Percentiles rank a stretch among this genome's conserved stretches.
These are phyloP conservation scores for Blastocystis sp. DNA, from an alignment of 352 stramenopile genomes.

Conservation along the genomic window DNA sequence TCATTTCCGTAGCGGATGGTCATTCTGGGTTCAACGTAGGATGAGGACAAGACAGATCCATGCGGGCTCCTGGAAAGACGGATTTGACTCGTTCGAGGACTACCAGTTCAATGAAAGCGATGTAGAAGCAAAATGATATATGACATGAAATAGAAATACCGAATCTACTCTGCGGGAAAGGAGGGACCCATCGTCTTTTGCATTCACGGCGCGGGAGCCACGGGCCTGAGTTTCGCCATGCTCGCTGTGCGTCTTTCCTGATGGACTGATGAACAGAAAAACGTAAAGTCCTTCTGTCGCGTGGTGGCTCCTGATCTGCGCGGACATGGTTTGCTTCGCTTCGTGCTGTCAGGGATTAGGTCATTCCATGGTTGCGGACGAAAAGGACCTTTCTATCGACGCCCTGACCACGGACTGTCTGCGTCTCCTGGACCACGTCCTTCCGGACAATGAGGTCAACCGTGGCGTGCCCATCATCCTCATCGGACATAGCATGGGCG, in stretches of 20 bases:
- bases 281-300: slow-evolving; percentile 82
- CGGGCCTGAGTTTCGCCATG: slow-evolving; percentile 85
- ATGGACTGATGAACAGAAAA: slow-evolving; percentile 76
- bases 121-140: background rate
- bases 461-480: slow-evolving; percentile 81
- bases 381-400: slow-evolving; percentile 82
- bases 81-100: slow-evolving; percentile 30
- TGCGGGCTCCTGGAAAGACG: slow-evolving; percentile 48
- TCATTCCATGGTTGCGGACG: slow-evolving; percentile 77
- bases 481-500: slow-evolving; percentile 84
- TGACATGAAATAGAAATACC: slow-evolving; percentile 79
- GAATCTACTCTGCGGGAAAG: slow-evolving; percentile 81
- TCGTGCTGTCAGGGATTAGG: slow-evolving; percentile 78
- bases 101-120: background rate
- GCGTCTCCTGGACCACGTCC: slow-evolving; percentile 78
- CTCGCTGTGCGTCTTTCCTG: slow-evolving; percentile 78
- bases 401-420: slow-evolving; percentile 83
- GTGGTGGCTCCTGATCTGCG: slow-evolving; percentile 85
- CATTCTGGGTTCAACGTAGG: background rate
- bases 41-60: background rate
- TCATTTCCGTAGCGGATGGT: background rate
- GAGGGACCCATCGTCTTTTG: slow-evolving; percentile 82
- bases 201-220: slow-evolving; percentile 85
- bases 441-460: slow-evolving; percentile 77
- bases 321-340: slow-evolving; percentile 79